phyloP scores from a whole-genome alignment of 306 rosid species.

The Malus orientalis region DNA sequence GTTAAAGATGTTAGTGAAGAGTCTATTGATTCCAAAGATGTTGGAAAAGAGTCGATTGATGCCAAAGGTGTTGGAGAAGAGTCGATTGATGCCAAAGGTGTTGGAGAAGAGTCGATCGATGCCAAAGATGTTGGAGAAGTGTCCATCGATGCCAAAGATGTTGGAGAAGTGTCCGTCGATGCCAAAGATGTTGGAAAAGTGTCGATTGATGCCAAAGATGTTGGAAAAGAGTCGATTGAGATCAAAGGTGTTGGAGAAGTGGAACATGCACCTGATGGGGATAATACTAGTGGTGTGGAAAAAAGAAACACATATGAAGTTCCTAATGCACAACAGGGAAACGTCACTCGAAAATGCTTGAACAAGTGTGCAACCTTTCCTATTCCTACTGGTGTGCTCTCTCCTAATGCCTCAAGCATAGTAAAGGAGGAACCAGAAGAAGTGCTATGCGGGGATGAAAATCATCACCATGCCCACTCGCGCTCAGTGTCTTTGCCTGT shows the following conservation, averaged over 20 bases:
- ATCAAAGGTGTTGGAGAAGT: background rate
- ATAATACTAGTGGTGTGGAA: constrained; percentile 3
- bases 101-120: background rate
- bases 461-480: constrained; percentile 22
- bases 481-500: constrained; percentile 45
- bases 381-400: constrained; percentile 16
- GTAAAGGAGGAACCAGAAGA: constrained; percentile 31
- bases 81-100: background rate
- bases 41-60: background rate
- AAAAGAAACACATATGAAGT: constrained; percentile 1
- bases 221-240: background rate
- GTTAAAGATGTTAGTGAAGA: background rate
- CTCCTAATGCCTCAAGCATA: constrained; percentile 23
- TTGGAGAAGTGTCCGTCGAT: too few species aligned
- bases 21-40: background rate
- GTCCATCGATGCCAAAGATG: background rate
- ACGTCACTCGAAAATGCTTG: constrained; percentile 17
- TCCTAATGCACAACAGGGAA: constrained; percentile 6
- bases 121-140: constrained; percentile 16
- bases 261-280: constrained; percentile 17
- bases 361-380: constrained; percentile 39
- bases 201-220: background rate
- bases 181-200: background rate
- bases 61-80: background rate
- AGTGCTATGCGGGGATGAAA: constrained; percentile 19